Conservation (phyloP, 352 stramenopile genomes). For the Phytophthora pseudosyringae region DNA sequence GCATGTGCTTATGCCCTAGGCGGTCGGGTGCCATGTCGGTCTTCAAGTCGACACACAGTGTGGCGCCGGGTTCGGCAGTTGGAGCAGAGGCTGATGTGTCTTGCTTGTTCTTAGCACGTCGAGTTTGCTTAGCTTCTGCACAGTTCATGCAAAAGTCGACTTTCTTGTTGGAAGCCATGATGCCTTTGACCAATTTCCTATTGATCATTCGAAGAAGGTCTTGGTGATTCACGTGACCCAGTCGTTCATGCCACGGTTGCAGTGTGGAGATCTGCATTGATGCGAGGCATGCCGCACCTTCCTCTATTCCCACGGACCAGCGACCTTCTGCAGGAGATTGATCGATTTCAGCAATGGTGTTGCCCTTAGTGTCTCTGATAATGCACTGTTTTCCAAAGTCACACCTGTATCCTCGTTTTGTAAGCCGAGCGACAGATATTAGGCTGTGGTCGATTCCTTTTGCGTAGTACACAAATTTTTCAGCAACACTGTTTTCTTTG, state of each 20-base stretch:
- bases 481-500: neutral
- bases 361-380: neutral
- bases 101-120: constrained; percentile 11
- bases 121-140: constrained; percentile 15
- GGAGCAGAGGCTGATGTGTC: constrained; percentile 6
- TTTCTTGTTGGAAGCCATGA: constrained; percentile 5
- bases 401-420: neutral
- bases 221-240: constrained; percentile 14
- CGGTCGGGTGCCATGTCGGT: constrained; percentile 9
- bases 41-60: constrained; percentile 18
- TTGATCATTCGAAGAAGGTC: constrained; percentile 13
- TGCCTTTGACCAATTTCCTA: constrained; percentile 1
- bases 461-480: constrained; percentile 1
- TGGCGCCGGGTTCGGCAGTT: constrained; percentile 12
- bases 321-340: neutral
- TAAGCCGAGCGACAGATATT: constrained; percentile 4
- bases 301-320: neutral
- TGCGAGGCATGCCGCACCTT: neutral
- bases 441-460: neutral
- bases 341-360: neutral
- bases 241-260: constrained; percentile 5
- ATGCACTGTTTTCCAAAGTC: neutral
- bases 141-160: constrained; percentile 16
- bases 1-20: constrained; percentile 5
- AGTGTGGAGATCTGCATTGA: neutral